Percentiles rank a stretch among this genome's conserved stretches.
phyloP scores from a whole-genome alignment of 106 monocot species.

The Alisma plantagoaquatica region DNA sequence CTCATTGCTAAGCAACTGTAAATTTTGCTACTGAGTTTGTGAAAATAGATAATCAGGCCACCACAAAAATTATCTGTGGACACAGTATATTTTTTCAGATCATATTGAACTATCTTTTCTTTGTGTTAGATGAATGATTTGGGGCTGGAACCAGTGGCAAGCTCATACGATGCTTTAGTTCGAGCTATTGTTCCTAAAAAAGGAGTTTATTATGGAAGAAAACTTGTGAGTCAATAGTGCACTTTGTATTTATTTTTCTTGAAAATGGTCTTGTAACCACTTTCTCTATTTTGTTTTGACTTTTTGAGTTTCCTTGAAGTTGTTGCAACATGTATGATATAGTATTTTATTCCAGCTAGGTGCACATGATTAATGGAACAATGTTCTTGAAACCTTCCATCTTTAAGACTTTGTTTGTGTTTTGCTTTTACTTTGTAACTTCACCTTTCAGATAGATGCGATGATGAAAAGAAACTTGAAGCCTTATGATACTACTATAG shows the following conservation, averaged over 20 bases:
- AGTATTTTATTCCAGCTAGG: no score
- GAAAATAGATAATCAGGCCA: no score
- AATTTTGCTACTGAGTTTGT: no score
- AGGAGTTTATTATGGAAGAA: conserved; percentile 43
- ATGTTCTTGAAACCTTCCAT: no score
- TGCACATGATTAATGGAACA: no score
- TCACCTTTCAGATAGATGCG: conserved; percentile 44
- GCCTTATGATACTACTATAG: conserved; percentile 52
- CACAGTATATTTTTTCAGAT: no score
- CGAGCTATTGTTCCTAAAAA: conserved; percentile 46
- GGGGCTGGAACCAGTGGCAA: conserved; percentile 50
- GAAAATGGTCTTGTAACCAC: background rate
- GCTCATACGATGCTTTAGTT: conserved; percentile 79
- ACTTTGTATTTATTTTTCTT: background rate
- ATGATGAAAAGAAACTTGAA: conserved; percentile 56
- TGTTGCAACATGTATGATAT: no score
- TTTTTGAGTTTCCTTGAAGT: background rate
- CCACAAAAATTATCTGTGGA: no score
- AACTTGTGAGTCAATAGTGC: conserved; percentile 35
- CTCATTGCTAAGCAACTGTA: no score
- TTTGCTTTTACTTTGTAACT: no score
- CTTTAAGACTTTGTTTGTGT: no score
- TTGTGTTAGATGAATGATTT: conserved; percentile 58
- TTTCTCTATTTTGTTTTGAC: background rate
- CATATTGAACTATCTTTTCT: no score